Base-by-base conservation (phyloP, 495 filamentous ascomycete genomes). In the Chaetomium cochliodes region DNA sequence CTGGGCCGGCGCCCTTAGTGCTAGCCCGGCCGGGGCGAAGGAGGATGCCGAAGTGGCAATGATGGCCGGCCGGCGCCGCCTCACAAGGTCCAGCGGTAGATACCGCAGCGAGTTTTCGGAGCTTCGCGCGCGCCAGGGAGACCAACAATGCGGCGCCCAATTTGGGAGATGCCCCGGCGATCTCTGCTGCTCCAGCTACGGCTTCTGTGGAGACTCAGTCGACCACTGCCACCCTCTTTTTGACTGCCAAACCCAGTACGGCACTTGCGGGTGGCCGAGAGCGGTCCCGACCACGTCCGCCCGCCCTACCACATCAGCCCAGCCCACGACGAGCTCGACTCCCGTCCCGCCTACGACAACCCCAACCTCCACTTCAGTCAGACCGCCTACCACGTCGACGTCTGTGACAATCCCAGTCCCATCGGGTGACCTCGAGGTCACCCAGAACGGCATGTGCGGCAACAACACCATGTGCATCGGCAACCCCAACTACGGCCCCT, bases 211-310 rank as follows among this genome's bases (percentile, higher is more conserved):
- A 44, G 71, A 76, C 44, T 70, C 73, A 18, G 63, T 70, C 26
- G 74, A 76, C 58, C 84, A 85, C 63, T 87, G 85, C 70, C 76
- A 77, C 16, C 73, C 73, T 12, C 62, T 70, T 2, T 73, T 77
- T 47, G 80, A 81, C 25, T 87, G 85, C 63, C 85, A 86, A 71
- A 23, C 73, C 3, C 66, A 69, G 16, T 82, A 74, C 58, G 80
- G 80, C 30, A 67, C 66, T 0, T 82, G 79, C 49, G 74, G 72
- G 37, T 74, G 73, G 72, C 73, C 69, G 25, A 63, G 66, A 15
- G 46, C 16, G 1, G 28, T 20, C 11, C 58, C 69, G 9, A 52
- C 66, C 1, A 54, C 66, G 20, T 54, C 68, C 20, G 60, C 9
- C 28, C 65, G 20, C 20, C 60, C 13, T 1, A 46, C 63, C 7